Conservation (phyloP, 2,329 filamentous ascomycete species). For the Fusarium fracticaudum region DNA sequence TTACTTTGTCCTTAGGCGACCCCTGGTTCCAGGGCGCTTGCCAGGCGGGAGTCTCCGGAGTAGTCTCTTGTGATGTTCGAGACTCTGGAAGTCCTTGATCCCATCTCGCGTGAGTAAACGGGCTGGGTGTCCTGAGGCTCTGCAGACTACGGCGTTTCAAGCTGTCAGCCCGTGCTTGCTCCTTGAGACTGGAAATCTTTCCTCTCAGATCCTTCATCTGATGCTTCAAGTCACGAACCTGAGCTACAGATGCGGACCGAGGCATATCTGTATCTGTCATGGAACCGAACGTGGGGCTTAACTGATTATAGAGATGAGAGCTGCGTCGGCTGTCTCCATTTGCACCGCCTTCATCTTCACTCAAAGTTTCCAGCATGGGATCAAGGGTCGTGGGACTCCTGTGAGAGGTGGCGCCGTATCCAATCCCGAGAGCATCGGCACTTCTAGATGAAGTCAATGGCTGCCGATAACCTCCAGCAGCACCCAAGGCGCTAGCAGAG, state of each 20-base stretch:
- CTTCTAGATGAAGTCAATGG: slow-evolving; percentile 56
- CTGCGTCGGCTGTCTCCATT: slow-evolving; percentile 35
- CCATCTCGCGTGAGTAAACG: slow-evolving; percentile 74
- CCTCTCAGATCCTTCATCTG: slow-evolving; percentile 88
- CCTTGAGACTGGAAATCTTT: slow-evolving; percentile 81
- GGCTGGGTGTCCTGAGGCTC: slow-evolving; percentile 78
- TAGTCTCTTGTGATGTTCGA: slow-evolving; percentile 28
- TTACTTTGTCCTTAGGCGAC: slow-evolving; percentile 16
- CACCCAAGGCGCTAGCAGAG: slow-evolving; percentile 71
- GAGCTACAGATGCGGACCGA: slow-evolving; percentile 76
- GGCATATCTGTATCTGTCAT: slow-evolving; percentile 61
- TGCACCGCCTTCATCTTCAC: slow-evolving; percentile 59
- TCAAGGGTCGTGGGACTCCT: slow-evolving; percentile 55
- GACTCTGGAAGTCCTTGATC: slow-evolving; percentile 44
- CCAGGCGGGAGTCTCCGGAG: slow-evolving; percentile 31
- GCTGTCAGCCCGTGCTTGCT: slow-evolving; percentile 81
- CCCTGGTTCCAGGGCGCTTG: slow-evolving; percentile 27
- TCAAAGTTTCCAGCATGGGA: slow-evolving; percentile 60
- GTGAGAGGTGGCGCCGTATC: slow-evolving; percentile 44
- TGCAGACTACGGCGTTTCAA: slow-evolving; percentile 80
- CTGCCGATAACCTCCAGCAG: slow-evolving; percentile 67
- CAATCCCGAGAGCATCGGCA: slow-evolving; percentile 52
- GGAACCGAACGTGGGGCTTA: slow-evolving; percentile 58
- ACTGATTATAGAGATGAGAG: slow-evolving; percentile 45
- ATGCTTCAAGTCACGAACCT: slow-evolving; percentile 78